Evolutionary conservation across 2,329 filamentous ascomycete species (phyloP), one percentile per base, ranked within the genome.

Genomic region (Talaromyces sp.): DNA sequence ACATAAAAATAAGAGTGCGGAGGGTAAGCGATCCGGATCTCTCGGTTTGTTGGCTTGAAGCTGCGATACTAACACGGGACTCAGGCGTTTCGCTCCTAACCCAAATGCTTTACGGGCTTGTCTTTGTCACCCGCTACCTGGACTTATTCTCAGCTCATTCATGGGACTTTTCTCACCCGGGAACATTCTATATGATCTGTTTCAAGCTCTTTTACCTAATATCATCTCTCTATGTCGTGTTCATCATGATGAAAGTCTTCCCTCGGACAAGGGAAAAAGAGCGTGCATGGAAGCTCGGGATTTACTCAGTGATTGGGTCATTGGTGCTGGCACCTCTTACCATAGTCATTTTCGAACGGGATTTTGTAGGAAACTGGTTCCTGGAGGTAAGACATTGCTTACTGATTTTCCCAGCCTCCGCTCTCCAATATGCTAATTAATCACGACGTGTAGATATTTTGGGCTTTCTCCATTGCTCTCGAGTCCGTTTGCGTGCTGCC

Each of bases 401-500:
- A 13, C 3, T 19, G 9, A 37, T 9, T 6, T 37, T 14, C 19
- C n/a, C 17, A 17, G n/a, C 17, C 16, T 2, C 3, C 16, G 1
- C 10, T 29, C 19, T 17, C 2, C 46, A 46, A 65, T 17, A 14
- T 14, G 6, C 47, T 49, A 37, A 49, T 43, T n/a, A 5, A 8
- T 16, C 24, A 27, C 4, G 9, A 16, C n/a, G 19, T 3, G 36
- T 30, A 96, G 89, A 83, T 88, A 69, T 80, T 90, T 57, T 95
- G 90, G 89, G 83, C 86, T 52, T 96, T 97, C 75, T 96, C 90
- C 29, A 86, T 94, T 63, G 88, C 96, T 61, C 87, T 97, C 66
- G 93, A 97, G 75, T 93, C 91, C 30, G 85, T 95, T 55, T 94
- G 89, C 71, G 85, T 97, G 30, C 85, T 97, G 17, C 93, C 93